Evolutionary conservation across 495 filamentous ascomycete species (phyloP).

Genomic region (Annulohypoxylon stygium): DNA sequence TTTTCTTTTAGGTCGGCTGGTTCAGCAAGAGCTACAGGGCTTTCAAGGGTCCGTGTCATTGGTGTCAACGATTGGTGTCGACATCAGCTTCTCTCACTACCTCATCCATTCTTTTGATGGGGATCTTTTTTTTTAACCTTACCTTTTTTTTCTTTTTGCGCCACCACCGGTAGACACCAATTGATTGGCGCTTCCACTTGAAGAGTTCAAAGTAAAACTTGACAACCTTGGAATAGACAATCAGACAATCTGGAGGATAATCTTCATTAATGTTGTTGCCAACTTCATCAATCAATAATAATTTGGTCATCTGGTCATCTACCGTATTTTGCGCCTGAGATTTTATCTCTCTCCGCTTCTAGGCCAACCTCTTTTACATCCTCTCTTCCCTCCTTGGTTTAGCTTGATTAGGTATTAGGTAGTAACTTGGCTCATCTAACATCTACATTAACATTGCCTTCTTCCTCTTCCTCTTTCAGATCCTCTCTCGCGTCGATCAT

Average conservation of each 20-base stretch:
- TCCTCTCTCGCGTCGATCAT: conserved; percentile 24
- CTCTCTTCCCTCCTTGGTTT: conserved; percentile 10
- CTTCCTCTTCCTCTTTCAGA: conserved; percentile 1
- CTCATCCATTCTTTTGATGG: conserved; percentile 20
- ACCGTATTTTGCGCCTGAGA: conserved; percentile 14
- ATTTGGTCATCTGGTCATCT: conserved; percentile 28
- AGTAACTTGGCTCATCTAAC: neutral
- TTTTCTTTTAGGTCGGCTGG: conserved; percentile 28
- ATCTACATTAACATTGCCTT: neutral
- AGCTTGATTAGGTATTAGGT: conserved; percentile 9
- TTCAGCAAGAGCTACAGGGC: conserved; percentile 10
- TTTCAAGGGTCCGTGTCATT: conserved; percentile 23
- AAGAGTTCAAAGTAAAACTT: conserved; percentile 14
- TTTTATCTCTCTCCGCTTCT: conserved; percentile 15
- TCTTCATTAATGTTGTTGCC: conserved; percentile 16
- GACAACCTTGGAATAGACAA: conserved; percentile 15
- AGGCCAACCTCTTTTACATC: neutral
- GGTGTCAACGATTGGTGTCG: conserved; percentile 12
- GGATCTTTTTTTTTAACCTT: neutral
- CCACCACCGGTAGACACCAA: conserved; percentile 39
- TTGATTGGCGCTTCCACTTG: conserved; percentile 42
- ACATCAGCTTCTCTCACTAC: conserved; percentile 36
- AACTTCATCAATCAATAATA: conserved; percentile 44
- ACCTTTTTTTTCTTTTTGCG: conserved; percentile 40
- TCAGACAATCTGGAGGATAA: neutral